Base-by-base conservation (phyloP, 805 yeast species). In the Pichia eremophila region DNA sequence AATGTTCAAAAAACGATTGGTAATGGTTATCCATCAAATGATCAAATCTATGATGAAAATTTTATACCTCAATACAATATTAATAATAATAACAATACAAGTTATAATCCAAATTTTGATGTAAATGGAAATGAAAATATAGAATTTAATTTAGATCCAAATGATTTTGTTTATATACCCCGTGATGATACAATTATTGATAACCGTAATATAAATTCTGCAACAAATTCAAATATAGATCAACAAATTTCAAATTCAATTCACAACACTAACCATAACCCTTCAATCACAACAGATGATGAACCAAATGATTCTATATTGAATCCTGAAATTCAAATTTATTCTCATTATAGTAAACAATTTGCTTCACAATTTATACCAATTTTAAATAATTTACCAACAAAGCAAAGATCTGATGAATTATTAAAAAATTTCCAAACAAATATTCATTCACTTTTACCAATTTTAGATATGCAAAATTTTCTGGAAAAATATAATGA, bases 361-460 rank as follows among this genome's bases (percentile, higher is more conserved):
- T 52, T 48, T 46, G 47, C 51, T 5, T 41, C 46, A 5, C 50
- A 51, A 60, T 78, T 40, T 57, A 67, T 36, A 57, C 60, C 25
- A 65, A 69, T 53, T 46, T 29, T 58, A 7, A 41, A 48, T 17
- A 45, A 43, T 18, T 43, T 78, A 25, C 83, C 83, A 1, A 58
- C 75, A 2, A 68, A 64, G 41, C 72, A 72, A 49, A 67, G 80
- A 49, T 75, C 79, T 0, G 70, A 65, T 50, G 78, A 75, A 49
- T 59, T 78, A 29, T 64, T 77, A 1, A 65, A 69, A 35, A 65
- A 76, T 18, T 79, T 74, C 51, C 60, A 72, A 18, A 69, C 68
- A 39, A 74, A 78, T 2, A 75, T 79, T 18, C 81, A 78, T 54
- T 73, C 79, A 7, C 59, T 79, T 19, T 56, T 78, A n/a, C 85